Base-by-base conservation (phyloP, 768 basidiomycete genomes). In the Leccinum rimulosum region DNA sequence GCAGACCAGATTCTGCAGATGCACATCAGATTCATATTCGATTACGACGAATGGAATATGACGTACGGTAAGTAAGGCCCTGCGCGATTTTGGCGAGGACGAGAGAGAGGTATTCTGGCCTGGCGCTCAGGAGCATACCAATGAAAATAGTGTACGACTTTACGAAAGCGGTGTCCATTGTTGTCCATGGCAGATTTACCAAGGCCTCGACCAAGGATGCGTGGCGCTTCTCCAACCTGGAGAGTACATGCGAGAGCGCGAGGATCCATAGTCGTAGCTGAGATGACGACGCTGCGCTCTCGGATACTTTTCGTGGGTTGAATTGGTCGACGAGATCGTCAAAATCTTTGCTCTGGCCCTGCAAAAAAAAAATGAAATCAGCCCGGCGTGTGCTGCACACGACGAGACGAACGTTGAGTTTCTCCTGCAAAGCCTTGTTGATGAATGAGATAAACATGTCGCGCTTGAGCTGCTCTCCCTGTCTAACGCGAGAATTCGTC, bases 301-400 rank as follows among this genome's bases (percentile, higher is more conserved):
- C 59, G 25, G 59, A 33, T 0, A 79, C 65, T 19, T 80, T 76
- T 62, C 80, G 77, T 3, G 79, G 79, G 64, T 84, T 85, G 72
- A 99, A 98, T 64, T 95, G 93, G 56, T 87, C 81, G 6, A 98
- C 86, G 33, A 99, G 86, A 62, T 95, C 91, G 62, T 97, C 87
- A 71, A 93, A 98, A 17, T 88, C 80, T 51, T 87, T 85, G 58
- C 80, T 79, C 58, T 81, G 78, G 47, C 93, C 90, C 91, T 96
- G 69, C 31, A 60, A 52, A 6, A 10, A 60, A 55, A 14, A 55
- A 14, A 2, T 9, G 15, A 36, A 19, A 51, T 68, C 55, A 72
- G 60, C 49, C 57, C 30, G 58, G 53, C 48, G 51, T 36, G n/a
- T 52, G 11, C 53, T 27, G 52, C 60, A 52, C 53, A 59, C 52